Evolutionary conservation across 2,329 filamentous ascomycete genomes (phyloP).

Genomic region (Westerdykella sp.): DNA sequence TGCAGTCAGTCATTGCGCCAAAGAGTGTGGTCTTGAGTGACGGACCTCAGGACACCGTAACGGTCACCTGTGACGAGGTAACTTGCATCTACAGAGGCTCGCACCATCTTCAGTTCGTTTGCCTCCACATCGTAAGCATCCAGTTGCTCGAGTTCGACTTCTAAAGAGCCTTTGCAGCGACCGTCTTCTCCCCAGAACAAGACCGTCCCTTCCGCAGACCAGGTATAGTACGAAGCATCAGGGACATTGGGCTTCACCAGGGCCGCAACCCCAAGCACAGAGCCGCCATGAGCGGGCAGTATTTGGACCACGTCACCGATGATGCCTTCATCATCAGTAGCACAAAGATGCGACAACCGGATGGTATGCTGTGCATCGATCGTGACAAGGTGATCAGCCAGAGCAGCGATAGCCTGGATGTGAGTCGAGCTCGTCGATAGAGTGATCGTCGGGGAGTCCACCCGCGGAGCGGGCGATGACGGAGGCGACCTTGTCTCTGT

Average conservation of each 20-base stretch:
- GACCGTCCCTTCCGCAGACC: conserved; percentile 74
- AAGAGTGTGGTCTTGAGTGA: conserved; percentile 1
- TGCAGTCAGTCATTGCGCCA: background rate
- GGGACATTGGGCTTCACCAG: conserved; percentile 55
- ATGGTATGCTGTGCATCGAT: conserved; percentile 72
- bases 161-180: conserved; percentile 56
- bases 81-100: conserved; percentile 55
- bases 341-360: conserved; percentile 51
- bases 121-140: conserved; percentile 40
- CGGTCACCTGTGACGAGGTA: conserved; percentile 79
- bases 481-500: conserved; percentile 25
- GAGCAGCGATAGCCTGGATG: conserved; percentile 34
- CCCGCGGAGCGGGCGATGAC: conserved; percentile 31
- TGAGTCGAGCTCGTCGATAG: conserved; percentile 23
- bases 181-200: conserved; percentile 78
- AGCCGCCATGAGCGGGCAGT: conserved; percentile 52
- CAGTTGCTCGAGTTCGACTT: conserved; percentile 63
- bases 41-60: conserved; percentile 66
- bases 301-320: conserved; percentile 34
- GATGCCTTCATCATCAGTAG: conserved; percentile 21
- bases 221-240: conserved; percentile 75
- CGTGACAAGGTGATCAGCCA: conserved; percentile 40
- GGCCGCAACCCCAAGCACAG: conserved; percentile 64
- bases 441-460: conserved; percentile 27
- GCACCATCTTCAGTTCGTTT: conserved; percentile 55